These are phyloP conservation scores for Pyricularia pennisetigena DNA, from an alignment of 2,329 filamentous ascomycete species.

Conservation along the genomic window DNA sequence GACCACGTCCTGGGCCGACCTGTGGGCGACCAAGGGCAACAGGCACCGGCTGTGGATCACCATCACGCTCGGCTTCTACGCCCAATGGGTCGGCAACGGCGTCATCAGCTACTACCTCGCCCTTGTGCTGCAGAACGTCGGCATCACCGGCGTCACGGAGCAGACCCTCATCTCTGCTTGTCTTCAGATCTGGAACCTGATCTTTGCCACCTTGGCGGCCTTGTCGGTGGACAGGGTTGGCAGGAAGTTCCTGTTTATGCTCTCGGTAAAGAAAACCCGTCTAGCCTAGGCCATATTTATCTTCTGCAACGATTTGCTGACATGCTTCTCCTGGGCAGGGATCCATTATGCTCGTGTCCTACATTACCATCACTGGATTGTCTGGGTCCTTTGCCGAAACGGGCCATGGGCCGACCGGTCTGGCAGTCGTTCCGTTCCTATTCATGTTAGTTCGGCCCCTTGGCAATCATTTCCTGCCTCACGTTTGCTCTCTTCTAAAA, in stretches of 20 bases:
- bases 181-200: conserved; percentile 18
- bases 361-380: conserved; percentile 15
- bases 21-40: conserved; percentile 17
- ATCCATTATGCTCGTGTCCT: conserved; percentile 16
- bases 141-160: conserved; percentile 9
- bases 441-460: conserved; percentile 13
- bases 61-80: conserved; percentile 23
- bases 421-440: conserved; percentile 20
- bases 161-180: conserved; percentile 9
- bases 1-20: conserved; percentile 22
- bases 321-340: not conserved
- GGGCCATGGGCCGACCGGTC: conserved; percentile 13
- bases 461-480: not conserved
- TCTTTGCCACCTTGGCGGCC: conserved; percentile 12
- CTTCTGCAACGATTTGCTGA: not conserved
- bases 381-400: conserved; percentile 7
- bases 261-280: not conserved
- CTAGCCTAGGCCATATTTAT: not conserved
- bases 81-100: conserved; percentile 13
- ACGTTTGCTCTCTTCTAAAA: not conserved
- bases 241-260: conserved; percentile 12
- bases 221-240: conserved; percentile 20
- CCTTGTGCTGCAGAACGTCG: conserved; percentile 8
- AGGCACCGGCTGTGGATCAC: conserved; percentile 7
- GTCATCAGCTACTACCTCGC: conserved; percentile 9